These are phyloP conservation scores for Rhynchosporium secalis DNA, from an alignment of 2,329 filamentous ascomycete species.

Conservation along the genomic window DNA sequence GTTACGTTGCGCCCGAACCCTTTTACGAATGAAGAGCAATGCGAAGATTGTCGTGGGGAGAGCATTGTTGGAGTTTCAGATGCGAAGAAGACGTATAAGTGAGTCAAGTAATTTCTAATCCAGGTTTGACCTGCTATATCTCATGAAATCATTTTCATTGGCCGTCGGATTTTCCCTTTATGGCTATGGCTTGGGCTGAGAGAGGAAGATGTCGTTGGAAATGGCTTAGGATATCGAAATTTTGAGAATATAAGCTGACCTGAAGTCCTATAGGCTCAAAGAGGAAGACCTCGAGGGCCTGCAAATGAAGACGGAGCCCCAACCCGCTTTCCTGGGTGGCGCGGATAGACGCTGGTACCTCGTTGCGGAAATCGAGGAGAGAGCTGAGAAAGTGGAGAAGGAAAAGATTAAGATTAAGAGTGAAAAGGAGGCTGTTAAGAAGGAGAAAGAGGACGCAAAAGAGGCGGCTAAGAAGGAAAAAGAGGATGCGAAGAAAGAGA, in stretches of 20 bases:
- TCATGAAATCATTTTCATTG: no score
- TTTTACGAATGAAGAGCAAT: slow-evolving; percentile 20
- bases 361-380: slow-evolving; percentile 14
- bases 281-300: slow-evolving; percentile 18
- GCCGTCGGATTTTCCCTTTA: no score
- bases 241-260: not conserved
- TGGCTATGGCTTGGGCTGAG: no score
- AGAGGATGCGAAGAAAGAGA: slow-evolving; percentile 12
- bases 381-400: slow-evolving; percentile 11
- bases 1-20: slow-evolving; percentile 21
- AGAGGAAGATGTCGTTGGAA: no score
- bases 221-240: no score
- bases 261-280: slow-evolving; percentile 13
- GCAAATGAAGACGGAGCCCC: slow-evolving; percentile 12
- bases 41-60: slow-evolving; percentile 17
- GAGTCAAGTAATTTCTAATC: not conserved
- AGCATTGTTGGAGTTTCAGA: slow-evolving; percentile 19
- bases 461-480: slow-evolving; percentile 8
- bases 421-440: slow-evolving; percentile 11
- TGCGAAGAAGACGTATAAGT: slow-evolving; percentile 6
- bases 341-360: slow-evolving; percentile 22
- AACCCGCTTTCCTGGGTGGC: slow-evolving; percentile 19
- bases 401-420: slow-evolving; percentile 9
- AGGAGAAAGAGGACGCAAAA: slow-evolving; percentile 11
- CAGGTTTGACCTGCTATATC: no score